Base-by-base conservation (phyloP, 225 moss, liverwort and hornwort species). In the Marchantia polymorpha region DNA sequence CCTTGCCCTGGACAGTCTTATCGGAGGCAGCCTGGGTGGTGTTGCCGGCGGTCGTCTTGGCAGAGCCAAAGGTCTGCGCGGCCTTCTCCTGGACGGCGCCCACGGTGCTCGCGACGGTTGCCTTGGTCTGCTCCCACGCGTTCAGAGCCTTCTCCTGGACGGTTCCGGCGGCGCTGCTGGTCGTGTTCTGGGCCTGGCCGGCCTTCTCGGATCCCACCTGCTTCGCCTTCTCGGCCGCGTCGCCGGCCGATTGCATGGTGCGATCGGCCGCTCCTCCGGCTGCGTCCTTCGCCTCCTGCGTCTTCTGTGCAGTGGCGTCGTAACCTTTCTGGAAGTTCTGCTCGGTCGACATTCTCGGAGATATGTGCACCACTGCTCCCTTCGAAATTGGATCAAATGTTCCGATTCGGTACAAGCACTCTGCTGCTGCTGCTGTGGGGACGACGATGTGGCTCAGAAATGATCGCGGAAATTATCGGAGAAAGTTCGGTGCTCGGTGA, bases 71-170 rank as follows among this genome's bases (percentile, higher is more conserved):
- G 0, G 81, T 79, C 16, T 83, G 81, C 1, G 29, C 70, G 25
- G 86, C 72, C 50, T 86, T 82, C 0, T 27, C 60, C 25, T 86
- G 85, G 0, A 77, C 77, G 3, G 79, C 55, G 19, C 13, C 51
- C 0, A 63, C 76, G 0, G 53, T n/a, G 17, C 64, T 87, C 1
- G 75, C 23, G 4, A 79, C 87, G 1, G 65, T 52, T 23, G 54
- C 16, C 79, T 82, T 87, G 16, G 83, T 59, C 22, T 82, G 78
- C 3, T 87, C 83, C 83, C 83, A 77, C 1, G 63, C 53, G 0
- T 83, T 83, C 0, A 22, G 0, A 0, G 83, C 65, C 63, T 83
- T 75, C 69, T 52, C 29, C 59, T 86, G 86, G 0, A 83, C 64
- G 0, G 83, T 50, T 0, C 81, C 81, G 0, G 74, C 39, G 1